Evolutionary conservation across 2,329 filamentous ascomycete genomes (phyloP).

Genomic region (Aspergillus terreus): DNA sequence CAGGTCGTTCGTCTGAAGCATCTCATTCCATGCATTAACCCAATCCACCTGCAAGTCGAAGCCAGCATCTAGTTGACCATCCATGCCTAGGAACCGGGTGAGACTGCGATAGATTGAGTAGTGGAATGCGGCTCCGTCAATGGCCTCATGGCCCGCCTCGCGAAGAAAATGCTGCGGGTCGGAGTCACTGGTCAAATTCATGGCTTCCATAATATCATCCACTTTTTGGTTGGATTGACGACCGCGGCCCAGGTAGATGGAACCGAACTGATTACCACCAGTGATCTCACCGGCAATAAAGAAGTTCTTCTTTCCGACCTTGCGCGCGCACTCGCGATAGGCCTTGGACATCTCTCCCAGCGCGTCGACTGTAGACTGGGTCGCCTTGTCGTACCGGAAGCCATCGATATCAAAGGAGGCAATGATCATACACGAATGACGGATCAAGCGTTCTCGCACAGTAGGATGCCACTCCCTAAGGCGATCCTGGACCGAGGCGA

Average conservation of each 20-base stretch:
- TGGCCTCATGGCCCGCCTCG: conserved; percentile 48
- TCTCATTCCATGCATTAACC: conserved; percentile 53
- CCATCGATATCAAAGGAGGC: conserved; percentile 63
- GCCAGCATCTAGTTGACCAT: conserved; percentile 53
- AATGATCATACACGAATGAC: conserved; percentile 62
- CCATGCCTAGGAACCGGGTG: conserved; percentile 58
- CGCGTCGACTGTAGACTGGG: conserved; percentile 60
- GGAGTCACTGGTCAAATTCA: conserved; percentile 45
- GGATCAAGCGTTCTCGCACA: conserved; percentile 55
- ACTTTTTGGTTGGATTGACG: conserved; percentile 53
- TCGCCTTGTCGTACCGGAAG: conserved; percentile 64
- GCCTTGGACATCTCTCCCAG: conserved; percentile 56
- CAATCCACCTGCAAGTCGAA: conserved; percentile 55
- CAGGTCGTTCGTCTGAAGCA: conserved; percentile 57
- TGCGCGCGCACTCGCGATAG: conserved; percentile 55
- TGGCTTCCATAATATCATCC: conserved; percentile 45
- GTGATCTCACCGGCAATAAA: conserved; percentile 63
- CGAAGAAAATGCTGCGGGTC: conserved; percentile 51
- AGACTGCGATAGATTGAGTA: conserved; percentile 61
- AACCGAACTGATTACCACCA: conserved; percentile 58
- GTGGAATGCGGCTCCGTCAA: conserved; percentile 61
- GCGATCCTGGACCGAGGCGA: conserved; percentile 64
- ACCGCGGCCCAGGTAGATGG: conserved; percentile 61
- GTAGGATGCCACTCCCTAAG: conserved; percentile 61
- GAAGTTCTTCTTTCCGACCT: conserved; percentile 61